Conservation (phyloP, 2,329 filamentous ascomycete species). For the Aspergillus eucalypticola region DNA sequence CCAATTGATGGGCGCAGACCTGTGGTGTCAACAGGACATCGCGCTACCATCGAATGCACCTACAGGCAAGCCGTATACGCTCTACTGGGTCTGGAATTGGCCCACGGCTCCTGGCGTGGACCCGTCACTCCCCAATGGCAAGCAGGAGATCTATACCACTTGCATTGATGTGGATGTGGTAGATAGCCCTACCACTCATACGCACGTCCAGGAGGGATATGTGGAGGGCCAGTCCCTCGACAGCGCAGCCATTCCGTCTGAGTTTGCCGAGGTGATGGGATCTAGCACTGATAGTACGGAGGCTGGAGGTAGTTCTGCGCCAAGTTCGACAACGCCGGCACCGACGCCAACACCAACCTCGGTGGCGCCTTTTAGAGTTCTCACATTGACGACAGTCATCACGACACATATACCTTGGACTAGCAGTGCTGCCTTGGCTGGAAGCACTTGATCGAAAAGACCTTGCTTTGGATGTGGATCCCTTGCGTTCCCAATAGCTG, state of each 20-base stretch:
- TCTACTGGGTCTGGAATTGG: conserved; percentile 99
- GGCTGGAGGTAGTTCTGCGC: conserved; percentile 1
- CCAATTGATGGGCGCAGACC: conserved; percentile 56
- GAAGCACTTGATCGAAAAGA: neutral
- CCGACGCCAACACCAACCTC: neutral
- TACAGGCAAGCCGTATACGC: conserved; percentile 68
- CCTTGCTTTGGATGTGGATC: neutral
- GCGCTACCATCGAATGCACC: conserved; percentile 67
- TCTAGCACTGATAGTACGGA: conserved; percentile 10
- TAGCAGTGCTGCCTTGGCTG: conserved; percentile 6
- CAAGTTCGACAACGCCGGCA: neutral
- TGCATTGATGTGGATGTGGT: conserved; percentile 52
- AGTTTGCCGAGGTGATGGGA: conserved; percentile 37
- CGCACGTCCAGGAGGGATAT: conserved; percentile 24
- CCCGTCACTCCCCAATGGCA: conserved; percentile 41
- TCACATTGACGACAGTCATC: conserved; percentile 25
- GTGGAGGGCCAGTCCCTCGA: conserved; percentile 38
- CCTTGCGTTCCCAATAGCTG: conserved; percentile 11
- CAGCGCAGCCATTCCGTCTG: conserved; percentile 40
- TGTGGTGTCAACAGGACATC: conserved; percentile 81
- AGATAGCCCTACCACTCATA: conserved; percentile 20
- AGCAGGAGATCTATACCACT: conserved; percentile 51
- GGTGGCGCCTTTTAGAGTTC: conserved; percentile 12
- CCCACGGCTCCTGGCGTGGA: conserved; percentile 54
- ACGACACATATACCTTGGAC: conserved; percentile 23